phyloP scores from a whole-genome alignment of 306 rosid species.

The Cucumis hystrix region DNA sequence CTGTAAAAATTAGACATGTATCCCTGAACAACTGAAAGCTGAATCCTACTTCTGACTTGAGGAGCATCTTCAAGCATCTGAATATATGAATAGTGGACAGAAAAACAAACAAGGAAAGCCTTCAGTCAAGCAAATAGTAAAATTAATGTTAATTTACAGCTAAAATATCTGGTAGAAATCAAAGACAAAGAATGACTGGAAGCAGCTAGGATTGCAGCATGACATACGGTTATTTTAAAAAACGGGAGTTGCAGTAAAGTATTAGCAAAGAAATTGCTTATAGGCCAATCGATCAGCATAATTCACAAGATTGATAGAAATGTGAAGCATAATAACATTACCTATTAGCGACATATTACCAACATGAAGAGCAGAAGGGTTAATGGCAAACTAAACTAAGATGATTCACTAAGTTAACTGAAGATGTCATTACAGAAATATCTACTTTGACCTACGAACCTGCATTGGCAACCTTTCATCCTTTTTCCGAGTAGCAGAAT shows the following conservation, averaged over 20 bases:
- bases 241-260: not conserved
- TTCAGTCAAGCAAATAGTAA: not conserved
- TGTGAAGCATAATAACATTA: not conserved
- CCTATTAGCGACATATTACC: not conserved
- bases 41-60: conserved; percentile 38
- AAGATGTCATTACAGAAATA: not conserved
- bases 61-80: conserved; percentile 66
- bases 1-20: conserved; percentile 75
- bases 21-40: conserved; percentile 81
- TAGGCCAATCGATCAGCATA: not conserved
- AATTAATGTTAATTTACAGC: not conserved
- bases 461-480: conserved; percentile 69
- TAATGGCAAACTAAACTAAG: not conserved
- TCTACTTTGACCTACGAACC: conserved; percentile 24
- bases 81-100: not conserved
- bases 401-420: not conserved
- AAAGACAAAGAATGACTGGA: not conserved
- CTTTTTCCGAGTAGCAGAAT: conserved; percentile 46
- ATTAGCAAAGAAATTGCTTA: not conserved
- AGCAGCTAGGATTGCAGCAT: not conserved
- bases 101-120: not conserved
- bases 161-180: not conserved
- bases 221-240: not conserved
- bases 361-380: not conserved
- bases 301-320: not conserved